Conservation (phyloP, 1,284 basidiomycete genomes). For the Macrocybe sp. region DNA sequence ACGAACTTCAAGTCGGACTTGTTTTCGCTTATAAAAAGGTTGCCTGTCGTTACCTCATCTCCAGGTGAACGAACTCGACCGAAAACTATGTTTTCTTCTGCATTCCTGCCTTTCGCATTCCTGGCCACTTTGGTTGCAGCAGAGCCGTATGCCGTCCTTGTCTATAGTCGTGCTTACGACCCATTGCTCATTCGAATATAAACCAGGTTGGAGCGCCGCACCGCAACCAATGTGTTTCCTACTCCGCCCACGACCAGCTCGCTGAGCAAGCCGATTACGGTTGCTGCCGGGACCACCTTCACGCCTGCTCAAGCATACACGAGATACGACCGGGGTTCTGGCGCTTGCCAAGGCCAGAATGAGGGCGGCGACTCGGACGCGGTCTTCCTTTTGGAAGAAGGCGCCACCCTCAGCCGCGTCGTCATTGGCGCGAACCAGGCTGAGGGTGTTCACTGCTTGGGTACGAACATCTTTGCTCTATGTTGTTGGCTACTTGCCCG, state of each 20-base stretch:
- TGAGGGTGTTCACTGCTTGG: slow-evolving; percentile 38
- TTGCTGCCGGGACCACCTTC: slow-evolving; percentile 31
- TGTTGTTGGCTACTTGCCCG: background rate
- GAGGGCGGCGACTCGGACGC: slow-evolving; percentile 33
- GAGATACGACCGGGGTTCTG: slow-evolving; percentile 30
- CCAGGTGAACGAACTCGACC: background rate
- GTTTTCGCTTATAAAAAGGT: slow-evolving; percentile 5
- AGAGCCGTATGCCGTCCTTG: slow-evolving; percentile 6
- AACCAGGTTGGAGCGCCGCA: slow-evolving; percentile 23
- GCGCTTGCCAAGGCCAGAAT: slow-evolving; percentile 26
- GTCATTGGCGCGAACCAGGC: slow-evolving; percentile 36
- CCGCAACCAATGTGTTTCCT: slow-evolving; percentile 32
- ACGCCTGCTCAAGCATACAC: slow-evolving; percentile 29
- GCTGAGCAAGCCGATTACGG: slow-evolving; percentile 29
- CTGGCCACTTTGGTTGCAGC: slow-evolving; percentile 7
- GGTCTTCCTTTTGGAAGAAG: slow-evolving; percentile 35
- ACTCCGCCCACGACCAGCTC: slow-evolving; percentile 31
- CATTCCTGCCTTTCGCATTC: slow-evolving; percentile 6
- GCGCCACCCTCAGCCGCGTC: slow-evolving; percentile 33
- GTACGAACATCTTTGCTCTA: slow-evolving; percentile 11
- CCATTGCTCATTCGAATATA: too few species aligned
- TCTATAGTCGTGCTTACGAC: too few species aligned
- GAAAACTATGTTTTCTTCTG: slow-evolving; percentile 5
- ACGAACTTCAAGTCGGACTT: background rate
- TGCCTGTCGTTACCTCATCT: background rate